Base-by-base conservation (phyloP, 768 basidiomycete species). In the Lentinula edodes region DNA sequence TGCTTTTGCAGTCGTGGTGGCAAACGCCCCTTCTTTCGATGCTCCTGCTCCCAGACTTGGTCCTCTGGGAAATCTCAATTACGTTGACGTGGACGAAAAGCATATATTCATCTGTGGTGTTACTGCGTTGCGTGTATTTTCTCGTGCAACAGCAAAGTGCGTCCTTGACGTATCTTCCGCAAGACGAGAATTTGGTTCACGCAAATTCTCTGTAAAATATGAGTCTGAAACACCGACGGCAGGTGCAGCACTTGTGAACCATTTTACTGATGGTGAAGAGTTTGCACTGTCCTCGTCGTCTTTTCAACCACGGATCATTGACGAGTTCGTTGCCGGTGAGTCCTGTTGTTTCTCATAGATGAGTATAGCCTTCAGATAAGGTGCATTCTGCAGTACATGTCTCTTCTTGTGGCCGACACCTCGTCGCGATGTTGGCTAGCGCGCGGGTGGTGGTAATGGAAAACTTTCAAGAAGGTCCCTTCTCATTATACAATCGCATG, bases 91-190 rank as follows among this genome's bases (percentile, higher is more conserved):
- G 60, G 80, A 79, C 58, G 73, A 76, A 48, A 71, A 73, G 7
- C 81, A 88, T 67, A 80, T 83, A 0, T 84, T 91, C 65, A 70
- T 92, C 32, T 88, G 85, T 52, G 82, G 83, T 5, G 67, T 67
- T 1, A 64, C 66, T 18, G 70, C 75, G 8, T 66, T 91, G 39
- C 78, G 85, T 8, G 75, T 87, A 8, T 90, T 85, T 63, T 78
- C 78, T 32, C 78, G 87, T 28, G 68, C 70, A 18, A 76, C 75
- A 0, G 83, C 82, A 16, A 68, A 69, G 3, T 67, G 76, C 51
- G 75, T 84, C 6, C 67, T 85, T 51, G 75, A 80, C 36, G 63
- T 85, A 5, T 69, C 78, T 5, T 73, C 78, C 3, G 66, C 69
- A n/a, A 67, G 72, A 12, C 50, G 70, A 34, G 68, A 72, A 20